Evolutionary conservation across 768 basidiomycete genomes (phyloP), one percentile per base, ranked within the genome.

Genomic region (Suillus placidus): DNA sequence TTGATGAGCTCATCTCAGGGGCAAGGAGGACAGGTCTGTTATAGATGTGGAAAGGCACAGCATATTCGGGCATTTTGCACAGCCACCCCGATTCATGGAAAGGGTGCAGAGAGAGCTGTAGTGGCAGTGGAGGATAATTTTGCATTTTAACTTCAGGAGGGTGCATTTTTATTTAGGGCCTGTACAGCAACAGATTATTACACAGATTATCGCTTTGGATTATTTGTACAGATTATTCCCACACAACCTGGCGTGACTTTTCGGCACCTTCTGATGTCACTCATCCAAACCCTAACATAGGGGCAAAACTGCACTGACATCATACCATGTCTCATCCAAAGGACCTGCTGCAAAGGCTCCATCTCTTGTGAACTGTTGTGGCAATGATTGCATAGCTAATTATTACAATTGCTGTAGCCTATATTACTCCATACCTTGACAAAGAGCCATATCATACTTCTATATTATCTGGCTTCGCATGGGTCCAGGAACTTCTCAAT

Each of bases 401-500:
- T n/a, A 45, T 45, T 20, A 20, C 43, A 45, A n/a, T 45, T 45
- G 20, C 18, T 45, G 7, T 45, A 10, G 43, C 43, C 43, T 45
- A n/a, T 45, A 45, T 45, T n/a, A 45, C 43, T 45, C 20, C 43
- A 45, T 45, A 45, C 43, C 43, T 45, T 45, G 20, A 45, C 43
- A 45, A 43, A n/a, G 20, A 45, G 8, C 57, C 58, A 12, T 65
- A 65, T 40, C 69, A 72, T 47, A 74, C 66, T 5, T 72, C 73
- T 6, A 60, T 63, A 7, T 70, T 72, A 14, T 70, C 69, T 23
- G 73, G 74, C 9, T 63, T 70, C 9, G 23, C 26, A 20, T 75
- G 71, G 73, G 55, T 75, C 2, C 49, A 60, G 10, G 71, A 75
- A 57, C 68, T 76, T 7, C 58, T 72, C 3, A 30, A 42, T 43